Conservation (phyloP, 768 basidiomycete genomes). For the Mycena metata region DNA sequence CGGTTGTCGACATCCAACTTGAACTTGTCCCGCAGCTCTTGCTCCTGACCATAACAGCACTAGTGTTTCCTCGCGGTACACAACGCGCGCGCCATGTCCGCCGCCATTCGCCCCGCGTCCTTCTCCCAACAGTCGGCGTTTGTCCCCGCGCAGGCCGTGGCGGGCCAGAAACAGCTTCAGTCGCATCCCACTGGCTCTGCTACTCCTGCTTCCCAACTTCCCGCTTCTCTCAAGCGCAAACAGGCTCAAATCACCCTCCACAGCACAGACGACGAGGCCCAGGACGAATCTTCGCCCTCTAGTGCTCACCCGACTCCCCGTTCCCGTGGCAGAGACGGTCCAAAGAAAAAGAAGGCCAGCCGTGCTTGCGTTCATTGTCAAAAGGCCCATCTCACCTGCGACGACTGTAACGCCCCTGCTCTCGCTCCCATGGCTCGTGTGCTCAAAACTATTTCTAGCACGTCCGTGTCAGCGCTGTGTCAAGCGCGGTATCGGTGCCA, state of each 20-base stretch:
- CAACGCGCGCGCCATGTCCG: constrained; percentile 25
- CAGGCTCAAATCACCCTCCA: constrained; percentile 56
- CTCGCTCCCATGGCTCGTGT: constrained; percentile 33
- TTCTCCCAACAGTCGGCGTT: constrained; percentile 13
- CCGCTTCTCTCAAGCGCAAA: constrained; percentile 45
- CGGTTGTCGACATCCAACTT: constrained; percentile 1
- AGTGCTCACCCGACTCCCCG: constrained; percentile 56
- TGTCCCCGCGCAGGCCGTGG: constrained; percentile 12
- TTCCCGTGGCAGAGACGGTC: constrained; percentile 76
- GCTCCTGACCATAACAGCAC: constrained; percentile 19
- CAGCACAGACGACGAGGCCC: constrained; percentile 63
- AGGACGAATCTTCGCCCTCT: constrained; percentile 65
- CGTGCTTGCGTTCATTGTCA: constrained; percentile 97
- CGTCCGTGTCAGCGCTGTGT: constrained; percentile 97
- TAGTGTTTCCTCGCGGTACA: background rate
- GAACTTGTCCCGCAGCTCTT: constrained; percentile 6
- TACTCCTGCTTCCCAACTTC: constrained; percentile 39
- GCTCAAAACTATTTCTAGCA: constrained; percentile 62
- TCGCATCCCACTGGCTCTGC: constrained; percentile 18
- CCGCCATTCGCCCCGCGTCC: constrained; percentile 27
- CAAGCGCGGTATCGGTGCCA: constrained; percentile 90
- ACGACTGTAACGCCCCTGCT: constrained; percentile 80
- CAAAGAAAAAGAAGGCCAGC: constrained; percentile 95
- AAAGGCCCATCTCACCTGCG: constrained; percentile 98
- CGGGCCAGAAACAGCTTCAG: constrained; percentile 34